A percentile compares a stretch with the other conserved stretches of the same genome.
Conservation (phyloP, 805 yeast species). For the Wickerhamomyces pijperi region DNA sequence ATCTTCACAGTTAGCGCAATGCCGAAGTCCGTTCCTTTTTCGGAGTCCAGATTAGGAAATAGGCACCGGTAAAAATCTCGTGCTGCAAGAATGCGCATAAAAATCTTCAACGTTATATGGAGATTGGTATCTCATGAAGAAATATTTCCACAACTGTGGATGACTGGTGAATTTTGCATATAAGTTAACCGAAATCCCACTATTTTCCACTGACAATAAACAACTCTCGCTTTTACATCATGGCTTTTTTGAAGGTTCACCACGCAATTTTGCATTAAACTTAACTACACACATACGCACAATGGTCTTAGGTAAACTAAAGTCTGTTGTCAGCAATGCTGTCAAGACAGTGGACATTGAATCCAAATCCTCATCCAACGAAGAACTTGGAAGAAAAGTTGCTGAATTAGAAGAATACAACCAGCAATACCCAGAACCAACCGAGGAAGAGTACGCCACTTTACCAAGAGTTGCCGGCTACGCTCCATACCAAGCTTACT, state of each 20-base stretch:
- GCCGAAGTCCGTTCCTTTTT: not conserved
- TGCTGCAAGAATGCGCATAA: not conserved
- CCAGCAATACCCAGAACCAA: constrained; percentile 23
- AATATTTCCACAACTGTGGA: too few relatives aligned
- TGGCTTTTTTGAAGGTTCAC: too few relatives aligned
- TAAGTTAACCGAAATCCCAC: not conserved
- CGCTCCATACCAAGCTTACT: constrained; percentile 37
- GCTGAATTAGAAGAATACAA: constrained; percentile 8
- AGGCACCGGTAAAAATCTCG: not conserved
- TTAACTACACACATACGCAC: too few relatives aligned
- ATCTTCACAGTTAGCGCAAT: too few relatives aligned
- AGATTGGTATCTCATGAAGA: too few relatives aligned
- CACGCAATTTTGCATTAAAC: too few relatives aligned
- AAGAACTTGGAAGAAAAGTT: not conserved
- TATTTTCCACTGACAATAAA: too few relatives aligned
- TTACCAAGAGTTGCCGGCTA: constrained; percentile 31
- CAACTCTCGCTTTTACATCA: too few relatives aligned
- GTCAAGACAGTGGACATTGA: not conserved
- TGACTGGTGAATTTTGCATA: too few relatives aligned
- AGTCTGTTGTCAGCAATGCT: not conserved
- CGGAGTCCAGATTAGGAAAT: not conserved
- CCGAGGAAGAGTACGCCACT: constrained; percentile 30
- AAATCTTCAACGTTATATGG: too few relatives aligned
- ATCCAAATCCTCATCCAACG: not conserved
- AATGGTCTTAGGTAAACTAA: not conserved